Evolutionary conservation across 805 yeast genomes (phyloP), one percentile per base, ranked within the genome.

Genomic region (Ogataea populi-albae): DNA sequence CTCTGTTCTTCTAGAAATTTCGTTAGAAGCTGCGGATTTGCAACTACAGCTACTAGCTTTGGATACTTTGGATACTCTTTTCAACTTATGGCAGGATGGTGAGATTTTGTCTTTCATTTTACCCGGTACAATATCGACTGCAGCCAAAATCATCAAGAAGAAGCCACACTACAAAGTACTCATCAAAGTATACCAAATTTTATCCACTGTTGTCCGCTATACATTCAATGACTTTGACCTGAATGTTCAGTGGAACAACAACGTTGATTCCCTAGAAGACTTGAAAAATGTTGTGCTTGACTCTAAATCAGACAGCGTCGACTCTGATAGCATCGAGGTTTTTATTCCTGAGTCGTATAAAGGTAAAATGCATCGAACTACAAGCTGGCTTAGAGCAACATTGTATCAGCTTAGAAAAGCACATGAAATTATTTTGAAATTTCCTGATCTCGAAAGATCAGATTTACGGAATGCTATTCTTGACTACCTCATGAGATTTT

Each of bases 381-480:
- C 61, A 5, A 46, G 69, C 11, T 79, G 86, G 86, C 50, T 77
- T n/a, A 61, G 53, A 10, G 78, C 71, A 0, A 76, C 83, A 0
- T 56, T 71, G 4, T 47, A 55, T 12, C 85, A 80, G 47, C 60
- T 78, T 3, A 60, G 62, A 31, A 54, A 67, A 12, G 75, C 81
- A 0, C 39, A 80, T 5, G 54, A 61, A 17, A 46, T 63, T 2
- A 55, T 72, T 17, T 26, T 52, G 11, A 47, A 44, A 14, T 31
- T 62, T 1, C 44, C 37, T 12, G 30, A 39, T 9, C 26, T 50
- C 5, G 49, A 52, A 1, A 61, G 63, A 22, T 34, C 38, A 4
- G 65, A 65, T 34, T 69, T 70, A 4, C 54, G 57, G 31, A 39
- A 46, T 14, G 45, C 59, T 1, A 32, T 71, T 10, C 49, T 59